These are phyloP conservation scores for Arthrobotrys musiformis DNA, from an alignment of 2,329 filamentous ascomycete genomes.

Conservation along the genomic window DNA sequence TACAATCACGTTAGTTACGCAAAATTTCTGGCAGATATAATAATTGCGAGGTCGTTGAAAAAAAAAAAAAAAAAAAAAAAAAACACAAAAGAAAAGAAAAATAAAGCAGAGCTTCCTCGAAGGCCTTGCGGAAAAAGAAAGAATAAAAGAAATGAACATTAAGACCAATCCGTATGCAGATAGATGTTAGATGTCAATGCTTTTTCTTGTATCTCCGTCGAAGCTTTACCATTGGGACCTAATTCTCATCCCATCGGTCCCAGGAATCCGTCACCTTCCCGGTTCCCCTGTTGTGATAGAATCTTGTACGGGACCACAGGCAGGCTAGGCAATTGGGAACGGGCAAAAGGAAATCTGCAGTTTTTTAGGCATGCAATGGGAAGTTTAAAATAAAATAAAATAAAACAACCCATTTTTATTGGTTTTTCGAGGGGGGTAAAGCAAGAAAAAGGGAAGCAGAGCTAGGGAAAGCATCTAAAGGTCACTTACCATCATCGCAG, in stretches of 20 bases:
- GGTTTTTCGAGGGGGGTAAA: neutral
- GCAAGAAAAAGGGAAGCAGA: slow-evolving; percentile 4
- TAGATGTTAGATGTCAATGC: neutral
- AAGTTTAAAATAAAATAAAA: slow-evolving; percentile 58
- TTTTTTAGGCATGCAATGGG: slow-evolving; percentile 59
- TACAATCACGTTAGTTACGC: slow-evolving; percentile 58
- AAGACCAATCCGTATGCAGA: slow-evolving; percentile 59
- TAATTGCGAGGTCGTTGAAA: slow-evolving; percentile 38
- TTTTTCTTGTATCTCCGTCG: slow-evolving; percentile 49
- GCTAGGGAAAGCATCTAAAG: neutral
- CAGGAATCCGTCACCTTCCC: slow-evolving; percentile 49
- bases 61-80: slow-evolving; percentile 49
- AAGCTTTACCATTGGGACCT: slow-evolving; percentile 35
- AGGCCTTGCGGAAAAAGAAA: slow-evolving; percentile 47
- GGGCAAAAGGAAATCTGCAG: slow-evolving; percentile 46
- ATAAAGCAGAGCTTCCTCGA: slow-evolving; percentile 13
- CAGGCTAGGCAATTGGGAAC: slow-evolving; percentile 20
- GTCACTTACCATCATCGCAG: slow-evolving; percentile 70
- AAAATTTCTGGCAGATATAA: slow-evolving; percentile 51
- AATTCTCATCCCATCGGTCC: slow-evolving; percentile 14
- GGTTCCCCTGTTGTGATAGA: slow-evolving; percentile 51
- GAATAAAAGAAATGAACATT: slow-evolving; percentile 33
- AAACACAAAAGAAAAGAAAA: slow-evolving; percentile 33
- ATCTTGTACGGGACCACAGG: slow-evolving; percentile 19
- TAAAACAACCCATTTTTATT: neutral